Base-by-base conservation (phyloP, 23 red algal species). In the Rhodosorus marinus region DNA sequence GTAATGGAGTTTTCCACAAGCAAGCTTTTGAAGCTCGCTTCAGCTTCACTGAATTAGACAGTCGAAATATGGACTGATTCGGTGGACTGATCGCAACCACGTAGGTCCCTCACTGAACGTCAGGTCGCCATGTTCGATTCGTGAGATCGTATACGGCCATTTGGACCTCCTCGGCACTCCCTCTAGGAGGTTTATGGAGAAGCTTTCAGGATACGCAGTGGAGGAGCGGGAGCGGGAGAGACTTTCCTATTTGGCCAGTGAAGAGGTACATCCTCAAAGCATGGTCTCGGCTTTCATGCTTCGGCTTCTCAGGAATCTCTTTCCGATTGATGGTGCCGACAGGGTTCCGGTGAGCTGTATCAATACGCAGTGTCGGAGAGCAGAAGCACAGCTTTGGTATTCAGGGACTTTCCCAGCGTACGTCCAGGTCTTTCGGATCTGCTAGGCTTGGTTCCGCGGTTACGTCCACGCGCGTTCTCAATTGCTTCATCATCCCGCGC, bases 341-440 rank as follows among this genome's bases (percentile, higher is more conserved):
- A 74, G 21, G 72, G 83, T 1, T 52, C 74, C 6, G 72, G 73
- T 1, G 59, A 55, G n/a, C 52, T 68, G 34, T 60, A 31, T 14
- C 83, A 92, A 55, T 92, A 92, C 55, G 66, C 70, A 2, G 47
- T 67, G 27, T 54, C 62, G 26, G 83, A 92, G 36, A 55, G 52
- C 34, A 73, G 75, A 30, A 92, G 65, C 24, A 31, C 81, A 29
- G 61, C 81, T 20, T 61, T 80, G 53, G 74, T 73, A 3, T 30
- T 92, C 32, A 67, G 83, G 6, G 83, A 92, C 49, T 92, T 92
- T 58, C 83, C 83, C 14, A 71, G 69, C 19, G 64, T 62, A 5
- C 73, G 83, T 28, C 83, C 83, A 8, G 66, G 66, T 6, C 35
- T 92, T 7, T 60, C 55, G 9, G 53, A 50, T 20, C 36, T 92